Base-by-base conservation (phyloP, 2,329 filamentous ascomycete genomes). In the Phoma sp. region DNA sequence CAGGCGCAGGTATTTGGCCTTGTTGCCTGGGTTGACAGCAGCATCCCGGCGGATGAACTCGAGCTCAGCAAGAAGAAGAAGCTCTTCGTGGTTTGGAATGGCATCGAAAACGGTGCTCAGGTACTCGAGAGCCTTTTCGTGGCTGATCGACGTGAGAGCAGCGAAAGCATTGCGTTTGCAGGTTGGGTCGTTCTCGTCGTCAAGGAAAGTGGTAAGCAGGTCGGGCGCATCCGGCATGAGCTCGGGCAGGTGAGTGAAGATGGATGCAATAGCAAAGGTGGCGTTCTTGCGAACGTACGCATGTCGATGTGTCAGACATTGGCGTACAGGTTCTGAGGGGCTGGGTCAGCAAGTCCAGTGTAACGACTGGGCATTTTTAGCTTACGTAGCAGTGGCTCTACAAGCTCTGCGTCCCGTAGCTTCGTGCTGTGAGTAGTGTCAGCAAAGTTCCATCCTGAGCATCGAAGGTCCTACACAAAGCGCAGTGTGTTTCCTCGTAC, bases 11-110 rank as follows among this genome's bases (percentile, higher is more conserved):
- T 99, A 99, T 64, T 90, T 88, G 46, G 93, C 92, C 86, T 98
- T 99, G 79, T 98, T 97, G 72, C 94, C 89, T 2, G 91, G 83
- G 76, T 98, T 98, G 68, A 94, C 88, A 39, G 96, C 83, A n/a
- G 95, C 93, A 81, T 99, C 95, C 76, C 96, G 98, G 69, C 95
- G 87, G 69, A 99, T 97, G 75, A 99, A 99, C 76, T 98, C 95
- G 19, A 99, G 84, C 77, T 98, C 92, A 6, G 93, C 92, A 61
- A 99, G 83, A 73, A 98, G 93, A 58, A 98, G 81, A 57, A 99
- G 83, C 75, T 98, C 95, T 74, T 97, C 94, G 53, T 94, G 91
- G 71, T 96, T 97, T 32, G 92, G 89, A 46, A 99, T 92, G 12
- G 92, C 90, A 67, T 98, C 95, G 64, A 99, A 96, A 2, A 96